Evolutionary conservation across 768 basidiomycete genomes (phyloP), one percentile per base, ranked within the genome.

Genomic region (Mycena indigotica): DNA sequence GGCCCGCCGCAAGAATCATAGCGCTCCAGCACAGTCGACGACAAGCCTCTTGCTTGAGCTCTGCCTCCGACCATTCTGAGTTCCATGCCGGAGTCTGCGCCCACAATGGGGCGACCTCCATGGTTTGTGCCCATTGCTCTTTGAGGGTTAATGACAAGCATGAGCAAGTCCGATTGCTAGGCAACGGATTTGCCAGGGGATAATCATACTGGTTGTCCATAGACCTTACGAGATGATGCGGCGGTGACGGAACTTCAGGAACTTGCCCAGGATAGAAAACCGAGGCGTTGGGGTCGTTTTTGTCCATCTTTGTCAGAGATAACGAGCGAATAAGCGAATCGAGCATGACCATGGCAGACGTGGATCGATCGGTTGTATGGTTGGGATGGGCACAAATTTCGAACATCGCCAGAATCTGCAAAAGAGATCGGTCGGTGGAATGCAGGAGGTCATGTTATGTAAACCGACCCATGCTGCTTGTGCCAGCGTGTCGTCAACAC

Each of bases 11-110:
- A 23, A 89, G 77, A 52, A 79, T 74, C 70, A 90, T 77, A 5
- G 84, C 73, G 66, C 85, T 88, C 90, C 90, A 92, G 59, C 87
- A 87, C 23, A 91, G 69, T 32, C 89, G 75, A 30, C 90, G 82
- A 65, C 84, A 86, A 44, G 85, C 84, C 67, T 93, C 90, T 70
- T 83, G 87, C 40, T 80, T 73, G 57, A 89, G 81, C 59, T 91
- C 89, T 10, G 72, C 78, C 45, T 84, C 82, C n/a, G 80, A 73
- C 81, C 81, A 86, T 10, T 75, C 68, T 38, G 72, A 67, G 55
- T 80, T 76, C 88, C 88, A 91, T 4, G 81, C 85, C 0, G 87
- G 83, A 4, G 88, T 84, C 53, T 77, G 73, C 5, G 77, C 69
- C 89, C 88, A 90, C 56, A 84, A 66, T 2, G 86, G 88, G 0